Evolutionary conservation across 345 rosid genomes (phyloP).

Genomic region (Eucalyptus camaldulensis): DNA sequence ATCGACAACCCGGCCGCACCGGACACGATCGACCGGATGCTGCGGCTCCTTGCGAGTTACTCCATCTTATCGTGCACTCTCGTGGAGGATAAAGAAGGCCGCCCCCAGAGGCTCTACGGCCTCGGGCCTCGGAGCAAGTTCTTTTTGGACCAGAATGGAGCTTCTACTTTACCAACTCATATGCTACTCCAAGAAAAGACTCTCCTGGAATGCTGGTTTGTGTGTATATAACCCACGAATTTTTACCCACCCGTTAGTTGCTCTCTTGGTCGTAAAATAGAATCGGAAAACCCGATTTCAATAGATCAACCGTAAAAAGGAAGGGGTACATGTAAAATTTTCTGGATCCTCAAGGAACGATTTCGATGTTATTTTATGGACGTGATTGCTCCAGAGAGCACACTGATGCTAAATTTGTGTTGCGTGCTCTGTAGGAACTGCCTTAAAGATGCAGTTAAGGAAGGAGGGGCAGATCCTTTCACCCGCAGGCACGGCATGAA

Average conservation of each 20-base stretch:
- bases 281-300: background rate
- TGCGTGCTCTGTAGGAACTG: background rate
- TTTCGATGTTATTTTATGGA: background rate
- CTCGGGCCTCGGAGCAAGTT: background rate
- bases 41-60: background rate
- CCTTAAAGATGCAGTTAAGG: background rate
- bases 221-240: background rate
- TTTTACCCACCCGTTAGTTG: constrained; percentile 13
- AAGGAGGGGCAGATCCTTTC: background rate
- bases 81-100: background rate
- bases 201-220: background rate
- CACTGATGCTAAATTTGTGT: background rate
- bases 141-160: background rate
- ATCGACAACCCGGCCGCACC: background rate
- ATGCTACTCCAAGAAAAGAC: background rate
- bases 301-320: background rate
- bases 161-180: background rate
- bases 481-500: background rate
- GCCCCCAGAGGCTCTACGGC: background rate
- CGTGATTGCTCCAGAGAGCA: background rate
- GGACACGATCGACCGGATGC: background rate
- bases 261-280: background rate
- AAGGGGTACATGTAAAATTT: background rate
- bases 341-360: background rate
- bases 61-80: background rate